A percentile compares a stretch with the other conserved stretches of the same genome.
phyloP scores from a whole-genome alignment of 1,139 yeast genomes.

The Pichia sp. region DNA sequence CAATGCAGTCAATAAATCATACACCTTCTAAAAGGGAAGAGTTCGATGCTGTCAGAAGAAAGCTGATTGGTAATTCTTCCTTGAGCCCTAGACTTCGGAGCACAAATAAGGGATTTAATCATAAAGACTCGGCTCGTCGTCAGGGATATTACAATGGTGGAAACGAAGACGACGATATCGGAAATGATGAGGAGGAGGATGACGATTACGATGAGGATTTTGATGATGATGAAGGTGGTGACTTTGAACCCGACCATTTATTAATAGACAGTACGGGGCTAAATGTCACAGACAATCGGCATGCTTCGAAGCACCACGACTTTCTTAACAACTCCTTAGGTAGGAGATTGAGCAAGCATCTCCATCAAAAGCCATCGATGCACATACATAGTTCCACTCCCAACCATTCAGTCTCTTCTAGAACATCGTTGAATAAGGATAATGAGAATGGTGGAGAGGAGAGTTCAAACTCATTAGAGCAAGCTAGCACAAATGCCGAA shows the following conservation, averaged over 20 bases:
- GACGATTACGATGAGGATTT: conserved; percentile 1
- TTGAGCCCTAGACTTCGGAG: not conserved
- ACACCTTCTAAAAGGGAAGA: conserved; percentile 12
- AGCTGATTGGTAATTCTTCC: conserved; percentile 10
- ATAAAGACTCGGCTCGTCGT: not conserved
- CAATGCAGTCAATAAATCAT: conserved; percentile 6
- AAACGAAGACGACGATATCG: conserved; percentile 8
- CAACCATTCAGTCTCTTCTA: conserved; percentile 10
- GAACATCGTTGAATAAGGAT: not conserved
- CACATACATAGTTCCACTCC: conserved; percentile 14
- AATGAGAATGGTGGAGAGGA: conserved; percentile 1
- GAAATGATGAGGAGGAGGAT: conserved; percentile 2
- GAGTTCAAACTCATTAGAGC: not conserved
- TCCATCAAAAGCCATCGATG: conserved; percentile 2
- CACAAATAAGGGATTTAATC: not conserved
- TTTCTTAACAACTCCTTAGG: not conserved
- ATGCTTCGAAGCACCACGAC: conserved; percentile 1
- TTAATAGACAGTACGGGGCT: conserved; percentile 1
- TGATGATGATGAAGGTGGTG: conserved; percentile 13
- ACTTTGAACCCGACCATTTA: conserved; percentile 5
- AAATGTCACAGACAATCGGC: not conserved
- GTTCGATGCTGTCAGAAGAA: conserved; percentile 14
- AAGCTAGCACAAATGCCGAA: not conserved
- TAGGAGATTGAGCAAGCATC: not conserved
- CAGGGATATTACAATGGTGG: not conserved